Conservation (phyloP, 257 asterid species). For the Schizonepeta tenuifolia region DNA sequence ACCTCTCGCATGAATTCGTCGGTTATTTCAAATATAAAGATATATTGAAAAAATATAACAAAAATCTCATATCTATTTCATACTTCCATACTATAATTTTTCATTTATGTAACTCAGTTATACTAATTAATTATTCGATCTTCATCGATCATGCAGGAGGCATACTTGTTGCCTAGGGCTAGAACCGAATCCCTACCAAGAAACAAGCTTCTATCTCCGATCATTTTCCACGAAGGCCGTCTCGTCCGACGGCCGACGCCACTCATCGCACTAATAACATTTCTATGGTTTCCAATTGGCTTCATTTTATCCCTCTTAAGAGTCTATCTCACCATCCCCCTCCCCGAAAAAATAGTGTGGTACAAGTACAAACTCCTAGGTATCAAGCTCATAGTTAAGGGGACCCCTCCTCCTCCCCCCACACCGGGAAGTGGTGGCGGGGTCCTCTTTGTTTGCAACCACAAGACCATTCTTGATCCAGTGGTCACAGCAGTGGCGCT, state of each 20-base stretch:
- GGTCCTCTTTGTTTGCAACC: conserved; percentile 84
- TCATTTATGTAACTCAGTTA: background rate
- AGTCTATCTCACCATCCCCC: conserved; percentile 62
- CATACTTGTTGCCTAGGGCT: conserved; percentile 68
- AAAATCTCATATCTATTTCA: background rate
- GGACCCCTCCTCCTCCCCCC: conserved; percentile 86
- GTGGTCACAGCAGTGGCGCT: conserved; percentile 81
- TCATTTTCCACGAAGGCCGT: conserved; percentile 94
- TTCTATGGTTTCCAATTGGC: conserved; percentile 83
- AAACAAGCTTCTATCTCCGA: conserved; percentile 67
- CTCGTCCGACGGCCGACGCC: conserved; percentile 83
- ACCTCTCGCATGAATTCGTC: too few species aligned
- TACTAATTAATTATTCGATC: background rate
- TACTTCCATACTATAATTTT: too few species aligned
- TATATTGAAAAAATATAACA: too few species aligned
- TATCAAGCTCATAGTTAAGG: conserved; percentile 70
- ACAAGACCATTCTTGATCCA: conserved; percentile 81
- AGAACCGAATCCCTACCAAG: conserved; percentile 57
- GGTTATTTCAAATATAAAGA: too few species aligned
- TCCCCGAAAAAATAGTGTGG: conserved; percentile 66
- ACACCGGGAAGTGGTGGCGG: conserved; percentile 53
- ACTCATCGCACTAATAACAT: conserved; percentile 57
- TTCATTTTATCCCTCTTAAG: conserved; percentile 60
- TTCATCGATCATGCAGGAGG: conserved; percentile 56
- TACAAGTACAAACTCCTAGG: conserved; percentile 65